Evolutionary conservation across 2,329 filamentous ascomycete species (phyloP).

Genomic region (Diplocarpon rosae): DNA sequence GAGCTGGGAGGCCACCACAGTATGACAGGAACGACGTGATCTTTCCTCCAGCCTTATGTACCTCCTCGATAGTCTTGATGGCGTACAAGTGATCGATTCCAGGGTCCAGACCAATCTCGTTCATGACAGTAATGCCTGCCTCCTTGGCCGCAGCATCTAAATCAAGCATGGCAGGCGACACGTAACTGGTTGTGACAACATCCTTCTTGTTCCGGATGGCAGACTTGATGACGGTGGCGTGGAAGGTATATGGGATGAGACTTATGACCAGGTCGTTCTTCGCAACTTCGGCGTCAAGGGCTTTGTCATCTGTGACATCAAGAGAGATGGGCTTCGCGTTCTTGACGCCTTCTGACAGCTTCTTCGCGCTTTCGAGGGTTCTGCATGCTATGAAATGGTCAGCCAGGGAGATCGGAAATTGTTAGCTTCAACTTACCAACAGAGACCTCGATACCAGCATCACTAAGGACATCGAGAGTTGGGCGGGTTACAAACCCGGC

Average conservation of each 20-base stretch:
- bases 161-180: slow-evolving; percentile 85
- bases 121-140: slow-evolving; percentile 93
- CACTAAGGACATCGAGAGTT: slow-evolving; percentile 46
- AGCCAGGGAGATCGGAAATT: slow-evolving; percentile 2
- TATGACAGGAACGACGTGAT: slow-evolving; percentile 72
- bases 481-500: slow-evolving; percentile 41
- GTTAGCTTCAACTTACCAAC: slow-evolving; percentile 34
- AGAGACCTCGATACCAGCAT: slow-evolving; percentile 44
- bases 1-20: slow-evolving; percentile 69
- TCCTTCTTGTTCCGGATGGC: slow-evolving; percentile 91
- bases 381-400: slow-evolving; percentile 53
- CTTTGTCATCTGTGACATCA: slow-evolving; percentile 66
- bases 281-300: slow-evolving; percentile 69
- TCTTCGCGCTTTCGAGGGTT: slow-evolving; percentile 66
- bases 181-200: slow-evolving; percentile 90
- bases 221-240: slow-evolving; percentile 81
- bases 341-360: slow-evolving; percentile 60
- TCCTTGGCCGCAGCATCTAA: slow-evolving; percentile 74
- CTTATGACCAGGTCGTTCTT: slow-evolving; percentile 71
- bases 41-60: slow-evolving; percentile 82
- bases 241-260: slow-evolving; percentile 86
- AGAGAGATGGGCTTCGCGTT: slow-evolving; percentile 69
- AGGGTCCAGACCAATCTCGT: slow-evolving; percentile 78
- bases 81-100: slow-evolving; percentile 66
- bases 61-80: slow-evolving; percentile 76